Percentiles rank a stretch among this genome's conserved stretches.
phyloP scores from a whole-genome alignment of 306 rosid genomes.

The Acacia melanoxylon region DNA sequence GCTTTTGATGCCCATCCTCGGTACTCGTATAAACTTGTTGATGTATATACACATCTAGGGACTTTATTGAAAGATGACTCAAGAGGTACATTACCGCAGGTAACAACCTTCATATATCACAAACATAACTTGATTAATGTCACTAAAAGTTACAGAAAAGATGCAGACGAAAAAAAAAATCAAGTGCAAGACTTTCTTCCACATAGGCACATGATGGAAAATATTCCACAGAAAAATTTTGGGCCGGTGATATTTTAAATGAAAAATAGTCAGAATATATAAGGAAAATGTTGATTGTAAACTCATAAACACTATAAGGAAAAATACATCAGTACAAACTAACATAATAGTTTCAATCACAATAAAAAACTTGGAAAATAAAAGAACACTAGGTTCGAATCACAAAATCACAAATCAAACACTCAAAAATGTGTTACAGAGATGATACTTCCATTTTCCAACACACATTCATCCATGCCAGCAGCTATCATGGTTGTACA shows the following conservation, averaged over 20 bases:
- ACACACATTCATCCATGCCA: constrained; percentile 4
- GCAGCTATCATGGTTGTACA: not conserved
- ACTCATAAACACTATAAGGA: not conserved
- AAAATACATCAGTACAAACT: not conserved
- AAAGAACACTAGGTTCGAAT: constrained; percentile 6
- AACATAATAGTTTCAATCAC: not conserved
- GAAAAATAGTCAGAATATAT: not conserved
- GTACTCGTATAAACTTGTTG: constrained; percentile 85
- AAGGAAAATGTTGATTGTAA: not conserved
- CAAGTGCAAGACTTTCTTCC: constrained; percentile 6
- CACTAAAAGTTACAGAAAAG: constrained; percentile 13
- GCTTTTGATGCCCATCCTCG: constrained; percentile 94
- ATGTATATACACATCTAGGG: constrained; percentile 91
- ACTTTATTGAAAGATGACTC: constrained; percentile 89
- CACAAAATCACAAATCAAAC: constrained; percentile 15
- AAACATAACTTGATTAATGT: constrained; percentile 30
- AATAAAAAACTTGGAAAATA: not conserved
- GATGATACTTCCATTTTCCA: constrained; percentile 8
- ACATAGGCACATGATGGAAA: not conserved
- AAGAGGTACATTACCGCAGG: constrained; percentile 93
- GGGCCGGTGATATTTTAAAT: not conserved
- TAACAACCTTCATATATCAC: constrained; percentile 70
- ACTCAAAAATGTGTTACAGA: not conserved
- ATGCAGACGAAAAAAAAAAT: not conserved
- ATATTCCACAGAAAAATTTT: not conserved